A percentile compares a stretch with the other conserved stretches of the same genome.
Evolutionary conservation across 129 eudicot species (phyloP).

Genomic region (Gnaphalium uliginosum): DNA sequence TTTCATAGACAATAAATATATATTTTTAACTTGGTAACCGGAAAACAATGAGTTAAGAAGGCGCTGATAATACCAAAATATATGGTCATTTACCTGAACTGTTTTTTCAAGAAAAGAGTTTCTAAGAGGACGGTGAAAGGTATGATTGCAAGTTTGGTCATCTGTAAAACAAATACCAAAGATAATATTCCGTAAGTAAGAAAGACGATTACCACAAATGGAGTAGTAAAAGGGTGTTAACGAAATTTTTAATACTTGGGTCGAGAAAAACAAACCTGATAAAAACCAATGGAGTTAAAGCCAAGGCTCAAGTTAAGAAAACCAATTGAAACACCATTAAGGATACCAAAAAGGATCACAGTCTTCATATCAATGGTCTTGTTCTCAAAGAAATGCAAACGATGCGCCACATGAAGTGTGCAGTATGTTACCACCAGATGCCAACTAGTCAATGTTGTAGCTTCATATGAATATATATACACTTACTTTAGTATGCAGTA

Average conservation of each 20-base stretch:
- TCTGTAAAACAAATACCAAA: constrained; percentile 45
- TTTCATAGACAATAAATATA: constrained; percentile 1
- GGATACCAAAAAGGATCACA: constrained; percentile 72
- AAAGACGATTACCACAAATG: background rate
- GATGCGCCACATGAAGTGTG: constrained; percentile 81
- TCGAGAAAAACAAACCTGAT: constrained; percentile 52
- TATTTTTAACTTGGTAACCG: background rate
- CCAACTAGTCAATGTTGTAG: constrained; percentile 98
- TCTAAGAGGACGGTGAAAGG: constrained; percentile 93
- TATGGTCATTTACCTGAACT: constrained; percentile 62
- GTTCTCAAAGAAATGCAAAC: constrained; percentile 77
- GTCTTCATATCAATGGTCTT: constrained; percentile 83
- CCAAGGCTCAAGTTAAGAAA: constrained; percentile 91
- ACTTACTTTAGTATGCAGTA: constrained; percentile 9
- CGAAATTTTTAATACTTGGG: background rate
- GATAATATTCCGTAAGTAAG: background rate
- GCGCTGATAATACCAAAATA: background rate
- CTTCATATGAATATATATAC: constrained; percentile 34
- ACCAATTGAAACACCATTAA: constrained; percentile 92
- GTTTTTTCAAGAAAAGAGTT: constrained; percentile 77
- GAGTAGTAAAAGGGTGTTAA: background rate
- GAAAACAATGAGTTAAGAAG: background rate
- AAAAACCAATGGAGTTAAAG: constrained; percentile 94
- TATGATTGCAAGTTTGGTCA: constrained; percentile 93
- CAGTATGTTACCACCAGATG: constrained; percentile 94